Base-by-base conservation (phyloP, 352 stramenopile species). In the Pythium biforme region DNA sequence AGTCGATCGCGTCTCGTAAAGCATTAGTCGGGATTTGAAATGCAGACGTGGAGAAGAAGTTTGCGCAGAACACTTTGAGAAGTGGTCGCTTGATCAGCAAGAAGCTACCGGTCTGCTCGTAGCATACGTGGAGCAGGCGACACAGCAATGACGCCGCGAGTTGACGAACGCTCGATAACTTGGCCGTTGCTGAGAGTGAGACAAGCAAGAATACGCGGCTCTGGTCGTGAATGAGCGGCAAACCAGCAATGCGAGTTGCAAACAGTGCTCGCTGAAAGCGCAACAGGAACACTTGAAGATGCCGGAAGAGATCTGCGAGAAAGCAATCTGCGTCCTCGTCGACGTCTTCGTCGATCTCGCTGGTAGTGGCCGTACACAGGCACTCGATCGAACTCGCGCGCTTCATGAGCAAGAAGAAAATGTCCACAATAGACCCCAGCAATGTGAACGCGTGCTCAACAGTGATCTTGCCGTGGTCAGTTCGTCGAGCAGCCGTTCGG, bases 41-140 rank as follows among this genome's bases (percentile, higher is more conserved):
- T 34, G 59, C 14, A 5, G 58, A 33, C 4, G 45, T 55, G 0
- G 73, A 69, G 49, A 88, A 90, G 46, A 86, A 87, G 1, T 73
- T 58, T 0, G 53, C 37, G 12, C 72, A 84, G 12, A 89, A 58
- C 0, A 85, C 77, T 19, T 79, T 79, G 29, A 84, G 41, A 3
- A 89, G 63, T 20, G 77, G 66, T 20, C 66, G 61, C 25, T 81
- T 81, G 4, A 93, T 37, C 5, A 88, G 62, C 34, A 74, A 49
- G 56, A 90, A 89, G 49, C 76, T 88, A 1, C 81, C 84, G 0
- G 75, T 88, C 59, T 91, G 81, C 7, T 77, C 70, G 47, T 84
- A 91, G 59, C 78, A 84, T 14, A 81, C 70, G 0, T 53, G 55
- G 4, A 81, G 43, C n/a, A 93, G 66, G 6, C 71, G 60, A 20